phyloP scores from a whole-genome alignment of 2,329 filamentous ascomycete genomes.

The Metarhizium rileyi region DNA sequence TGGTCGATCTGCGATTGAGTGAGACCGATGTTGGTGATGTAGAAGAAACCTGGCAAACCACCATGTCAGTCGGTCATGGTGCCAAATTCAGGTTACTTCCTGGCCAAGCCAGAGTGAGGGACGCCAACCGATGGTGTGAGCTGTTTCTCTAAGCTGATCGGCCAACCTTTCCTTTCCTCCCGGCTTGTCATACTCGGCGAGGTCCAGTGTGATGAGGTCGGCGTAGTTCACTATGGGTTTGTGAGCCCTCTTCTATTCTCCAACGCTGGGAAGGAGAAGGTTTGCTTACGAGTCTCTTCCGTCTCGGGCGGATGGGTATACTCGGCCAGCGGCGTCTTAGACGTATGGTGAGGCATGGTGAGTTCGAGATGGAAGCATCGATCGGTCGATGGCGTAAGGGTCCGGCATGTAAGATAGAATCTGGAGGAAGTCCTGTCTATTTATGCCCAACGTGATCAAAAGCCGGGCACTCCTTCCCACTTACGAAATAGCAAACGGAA shows the following conservation, averaged over 20 bases:
- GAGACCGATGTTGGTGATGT: constrained; percentile 54
- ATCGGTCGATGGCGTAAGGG: background rate
- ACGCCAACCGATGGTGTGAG: constrained; percentile 27
- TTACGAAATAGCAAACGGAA: too few species aligned
- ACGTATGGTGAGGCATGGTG: background rate
- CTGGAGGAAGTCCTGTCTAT: too few species aligned
- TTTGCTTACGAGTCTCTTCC: background rate
- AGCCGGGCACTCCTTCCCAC: too few species aligned
- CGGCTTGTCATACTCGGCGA: constrained; percentile 42
- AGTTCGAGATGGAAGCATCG: background rate
- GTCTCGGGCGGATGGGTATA: constrained; percentile 2
- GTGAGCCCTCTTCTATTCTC: background rate
- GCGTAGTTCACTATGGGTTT: constrained; percentile 34
- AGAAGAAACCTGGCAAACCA: constrained; percentile 40
- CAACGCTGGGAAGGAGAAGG: background rate
- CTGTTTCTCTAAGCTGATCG: constrained; percentile 44
- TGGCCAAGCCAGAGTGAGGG: background rate
- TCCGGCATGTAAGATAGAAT: too few species aligned
- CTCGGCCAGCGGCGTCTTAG: background rate
- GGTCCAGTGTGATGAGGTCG: constrained; percentile 47
- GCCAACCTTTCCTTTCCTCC: constrained; percentile 45
- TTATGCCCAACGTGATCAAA: too few species aligned
- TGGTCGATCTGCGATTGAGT: constrained; percentile 47
- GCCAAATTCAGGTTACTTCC: background rate
- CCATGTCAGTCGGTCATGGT: background rate